Percentiles rank a stretch among this genome's conserved stretches.
Evolutionary conservation across 2,329 filamentous ascomycete species (phyloP).

Genomic region (Cordyceps cicadae): DNA sequence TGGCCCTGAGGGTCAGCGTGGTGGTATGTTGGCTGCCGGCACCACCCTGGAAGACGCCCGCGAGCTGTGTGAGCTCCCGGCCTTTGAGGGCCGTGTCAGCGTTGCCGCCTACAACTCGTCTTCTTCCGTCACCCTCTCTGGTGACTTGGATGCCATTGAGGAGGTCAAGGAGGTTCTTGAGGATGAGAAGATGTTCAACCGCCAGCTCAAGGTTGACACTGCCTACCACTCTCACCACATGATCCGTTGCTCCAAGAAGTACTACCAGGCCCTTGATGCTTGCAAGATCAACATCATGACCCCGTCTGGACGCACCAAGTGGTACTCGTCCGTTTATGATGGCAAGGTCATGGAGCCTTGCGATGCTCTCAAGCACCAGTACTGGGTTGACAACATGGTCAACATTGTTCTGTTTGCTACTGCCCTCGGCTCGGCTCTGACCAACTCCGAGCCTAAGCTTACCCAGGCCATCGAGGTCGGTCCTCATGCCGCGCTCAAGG

Average conservation of each 20-base stretch:
- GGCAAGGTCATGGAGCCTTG: constrained; percentile 12
- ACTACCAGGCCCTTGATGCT: constrained; percentile 11
- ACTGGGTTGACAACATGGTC: constrained; percentile 31
- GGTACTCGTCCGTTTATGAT: constrained; percentile 15
- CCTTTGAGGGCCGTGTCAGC: constrained; percentile 16
- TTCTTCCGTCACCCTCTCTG: constrained; percentile 18
- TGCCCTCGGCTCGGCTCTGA: constrained; percentile 17
- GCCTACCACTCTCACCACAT: constrained; percentile 14
- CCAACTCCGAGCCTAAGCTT: constrained; percentile 11
- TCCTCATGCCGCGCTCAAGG: constrained; percentile 39
- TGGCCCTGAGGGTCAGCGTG: constrained; percentile 10
- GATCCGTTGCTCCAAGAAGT: constrained; percentile 12
- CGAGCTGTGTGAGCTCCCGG: constrained; percentile 12
- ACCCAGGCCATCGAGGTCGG: constrained; percentile 36
- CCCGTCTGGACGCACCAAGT: constrained; percentile 9
- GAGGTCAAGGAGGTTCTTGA: constrained; percentile 14
- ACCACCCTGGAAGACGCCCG: constrained; percentile 15
- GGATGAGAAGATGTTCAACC: constrained; percentile 13
- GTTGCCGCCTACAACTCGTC: constrained; percentile 20
- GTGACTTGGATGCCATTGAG: constrained; percentile 15
- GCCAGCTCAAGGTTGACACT: constrained; percentile 16
- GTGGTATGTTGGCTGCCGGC: constrained; percentile 18
- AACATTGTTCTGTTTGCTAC: constrained; percentile 27
- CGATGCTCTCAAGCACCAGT: constrained; percentile 15
- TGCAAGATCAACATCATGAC: constrained; percentile 9